Evolutionary conservation across 2,329 filamentous ascomycete genomes (phyloP).

Genomic region (Thyridium curvatum): DNA sequence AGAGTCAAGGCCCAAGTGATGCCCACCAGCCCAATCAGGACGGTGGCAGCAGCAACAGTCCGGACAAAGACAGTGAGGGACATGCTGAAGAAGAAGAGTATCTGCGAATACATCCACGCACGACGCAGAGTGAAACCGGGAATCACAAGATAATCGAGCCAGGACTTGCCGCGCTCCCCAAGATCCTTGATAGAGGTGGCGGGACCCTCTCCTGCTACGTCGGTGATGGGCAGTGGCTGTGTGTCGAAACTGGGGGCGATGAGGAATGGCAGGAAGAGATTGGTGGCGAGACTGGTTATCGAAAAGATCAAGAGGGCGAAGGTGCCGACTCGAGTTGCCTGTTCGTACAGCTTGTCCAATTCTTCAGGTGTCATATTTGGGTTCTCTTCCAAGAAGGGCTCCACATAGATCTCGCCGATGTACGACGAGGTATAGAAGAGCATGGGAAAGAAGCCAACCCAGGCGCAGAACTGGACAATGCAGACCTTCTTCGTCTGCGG

Average conservation of each 20-base stretch:
- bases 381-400: conserved; percentile 71
- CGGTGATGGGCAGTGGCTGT: conserved; percentile 21
- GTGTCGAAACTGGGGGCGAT: conserved; percentile 72
- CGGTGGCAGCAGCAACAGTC: conserved; percentile 64
- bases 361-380: conserved; percentile 71
- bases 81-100: conserved; percentile 80
- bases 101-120: conserved; percentile 77
- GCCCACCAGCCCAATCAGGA: conserved; percentile 74
- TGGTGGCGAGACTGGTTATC: conserved; percentile 73
- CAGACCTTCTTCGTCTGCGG: conserved; percentile 80
- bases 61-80: conserved; percentile 75
- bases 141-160: conserved; percentile 62
- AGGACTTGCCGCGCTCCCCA: conserved; percentile 28
- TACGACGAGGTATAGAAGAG: conserved; percentile 94
- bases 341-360: conserved; percentile 74
- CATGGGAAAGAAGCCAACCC: conserved; percentile 94
- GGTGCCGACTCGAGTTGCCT: conserved; percentile 79
- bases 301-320: conserved; percentile 87
- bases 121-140: conserved; percentile 80
- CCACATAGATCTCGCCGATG: conserved; percentile 85
- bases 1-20: conserved; percentile 89
- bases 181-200: conserved; percentile 19
- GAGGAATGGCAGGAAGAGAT: conserved; percentile 78
- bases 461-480: conserved; percentile 75
- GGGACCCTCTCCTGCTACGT: conserved; percentile 23